Percentiles rank a stretch among this genome's conserved stretches.
Evolutionary conservation across 441 rosid species (phyloP).

Genomic region (Gossypium aridum): DNA sequence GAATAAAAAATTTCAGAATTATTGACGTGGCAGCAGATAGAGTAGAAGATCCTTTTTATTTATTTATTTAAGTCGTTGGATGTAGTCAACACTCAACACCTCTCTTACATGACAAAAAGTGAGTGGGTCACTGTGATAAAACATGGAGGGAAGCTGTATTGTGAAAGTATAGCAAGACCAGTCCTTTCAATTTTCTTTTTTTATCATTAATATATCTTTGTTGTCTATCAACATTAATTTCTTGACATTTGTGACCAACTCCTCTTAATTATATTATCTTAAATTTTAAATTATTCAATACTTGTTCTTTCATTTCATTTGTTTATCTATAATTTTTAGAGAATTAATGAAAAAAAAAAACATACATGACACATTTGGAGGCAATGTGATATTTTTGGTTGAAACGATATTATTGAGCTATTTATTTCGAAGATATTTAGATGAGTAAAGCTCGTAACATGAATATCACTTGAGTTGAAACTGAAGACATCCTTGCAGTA

Average conservation of each 20-base stretch:
- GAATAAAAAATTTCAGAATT: background rate
- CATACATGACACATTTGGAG: no score
- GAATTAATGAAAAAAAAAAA: background rate
- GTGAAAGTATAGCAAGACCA: background rate
- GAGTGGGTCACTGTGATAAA: constrained; percentile 12
- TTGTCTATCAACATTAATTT: no score
- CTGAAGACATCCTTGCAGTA: no score
- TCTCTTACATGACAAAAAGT: constrained; percentile 20
- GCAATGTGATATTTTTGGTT: no score
- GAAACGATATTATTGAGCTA: no score
- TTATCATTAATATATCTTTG: no score
- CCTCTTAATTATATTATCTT: no score
- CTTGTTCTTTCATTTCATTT: background rate
- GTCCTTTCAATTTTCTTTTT: background rate
- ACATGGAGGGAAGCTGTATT: background rate
- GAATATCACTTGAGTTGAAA: no score
- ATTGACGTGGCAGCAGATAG: background rate
- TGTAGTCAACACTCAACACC: constrained; percentile 20
- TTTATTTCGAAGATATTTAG: no score
- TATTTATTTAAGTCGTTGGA: background rate
- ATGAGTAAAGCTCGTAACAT: no score
- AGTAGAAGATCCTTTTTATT: constrained; percentile 1
- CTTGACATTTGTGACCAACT: no score
- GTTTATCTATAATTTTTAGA: background rate
- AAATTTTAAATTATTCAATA: no score